These are phyloP conservation scores for Pilatotrama ljubarskyi DNA, from an alignment of 768 basidiomycete genomes.

Conservation along the genomic window DNA sequence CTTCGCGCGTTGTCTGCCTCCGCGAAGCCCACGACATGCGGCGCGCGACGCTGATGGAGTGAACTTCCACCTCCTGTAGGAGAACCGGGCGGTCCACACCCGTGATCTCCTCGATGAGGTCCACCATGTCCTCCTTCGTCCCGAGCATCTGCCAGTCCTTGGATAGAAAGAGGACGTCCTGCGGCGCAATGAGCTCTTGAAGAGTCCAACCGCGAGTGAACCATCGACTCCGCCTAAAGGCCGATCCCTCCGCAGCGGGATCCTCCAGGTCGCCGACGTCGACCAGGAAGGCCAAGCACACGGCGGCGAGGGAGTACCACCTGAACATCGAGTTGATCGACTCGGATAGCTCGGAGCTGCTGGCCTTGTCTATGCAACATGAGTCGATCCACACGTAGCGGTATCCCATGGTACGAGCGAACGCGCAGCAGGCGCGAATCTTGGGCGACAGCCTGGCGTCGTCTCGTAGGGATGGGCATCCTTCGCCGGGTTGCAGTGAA, in stretches of 20 bases:
- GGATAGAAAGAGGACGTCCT: not conserved
- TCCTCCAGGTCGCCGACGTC: slow-evolving; percentile 6
- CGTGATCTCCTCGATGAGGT: not conserved
- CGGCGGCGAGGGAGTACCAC: slow-evolving; percentile 4
- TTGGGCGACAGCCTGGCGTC: not conserved
- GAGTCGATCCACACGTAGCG: slow-evolving; percentile 9
- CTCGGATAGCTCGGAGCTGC: slow-evolving; percentile 13
- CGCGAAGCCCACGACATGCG: slow-evolving; percentile 11
- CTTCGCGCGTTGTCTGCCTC: not conserved
- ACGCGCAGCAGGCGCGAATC: slow-evolving; percentile 2
- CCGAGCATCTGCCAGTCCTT: not conserved
- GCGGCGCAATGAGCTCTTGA: slow-evolving; percentile 7
- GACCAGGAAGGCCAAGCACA: slow-evolving; percentile 4
- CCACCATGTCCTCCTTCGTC: not conserved
- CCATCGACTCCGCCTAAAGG: slow-evolving; percentile 3
- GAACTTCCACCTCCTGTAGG: not conserved
- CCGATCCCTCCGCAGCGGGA: not conserved
- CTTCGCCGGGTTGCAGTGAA: no score
- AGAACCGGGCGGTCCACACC: not conserved
- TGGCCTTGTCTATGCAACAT: slow-evolving; percentile 15
- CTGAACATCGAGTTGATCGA: slow-evolving; percentile 7
- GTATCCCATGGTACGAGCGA: slow-evolving; percentile 3
- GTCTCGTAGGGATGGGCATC: not conserved
- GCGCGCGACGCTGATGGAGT: not conserved
- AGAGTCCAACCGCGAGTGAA: slow-evolving; percentile 9